Conservation (phyloP, 129 eudicot species). For the Flaveria bidentis region DNA sequence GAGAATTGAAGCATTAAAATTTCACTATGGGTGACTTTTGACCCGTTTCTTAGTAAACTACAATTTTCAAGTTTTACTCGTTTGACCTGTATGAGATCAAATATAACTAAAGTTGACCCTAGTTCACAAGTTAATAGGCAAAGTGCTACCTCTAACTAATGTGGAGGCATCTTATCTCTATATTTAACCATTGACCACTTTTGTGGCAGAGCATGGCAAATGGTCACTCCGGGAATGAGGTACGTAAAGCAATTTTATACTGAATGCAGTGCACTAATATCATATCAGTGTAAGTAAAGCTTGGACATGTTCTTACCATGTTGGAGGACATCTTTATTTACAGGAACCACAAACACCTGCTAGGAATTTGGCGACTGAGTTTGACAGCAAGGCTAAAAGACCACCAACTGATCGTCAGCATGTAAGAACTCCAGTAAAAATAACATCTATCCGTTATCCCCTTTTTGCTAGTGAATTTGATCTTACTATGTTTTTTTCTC, state of each 20-base stretch:
- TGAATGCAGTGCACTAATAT: conserved; percentile 35
- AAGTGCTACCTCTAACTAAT: background rate
- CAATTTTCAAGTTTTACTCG: too few relatives aligned
- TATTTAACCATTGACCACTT: conserved; percentile 7
- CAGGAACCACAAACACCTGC: conserved; percentile 81
- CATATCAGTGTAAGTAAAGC: background rate
- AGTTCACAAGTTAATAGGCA: background rate
- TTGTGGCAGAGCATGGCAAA: conserved; percentile 55
- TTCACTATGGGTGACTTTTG: background rate
- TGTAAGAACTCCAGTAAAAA: conserved; percentile 42
- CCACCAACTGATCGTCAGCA: conserved; percentile 86
- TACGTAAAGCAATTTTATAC: conserved; percentile 23
- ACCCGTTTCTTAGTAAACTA: background rate
- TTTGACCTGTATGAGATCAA: background rate
- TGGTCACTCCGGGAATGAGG: conserved; percentile 62
- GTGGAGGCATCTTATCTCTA: background rate
- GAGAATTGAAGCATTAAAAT: background rate
- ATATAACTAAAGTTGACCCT: background rate
- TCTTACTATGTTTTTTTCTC: background rate
- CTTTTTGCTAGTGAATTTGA: conserved; percentile 12
- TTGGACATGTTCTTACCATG: conserved; percentile 13
- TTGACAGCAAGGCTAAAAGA: conserved; percentile 68
- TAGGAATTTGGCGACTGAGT: conserved; percentile 56
- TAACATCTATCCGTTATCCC: background rate
- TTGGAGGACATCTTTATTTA: conserved; percentile 12